Percentiles rank a stretch among this genome's conserved stretches.
These are phyloP conservation scores for Magnolia officinalis DNA, from an alignment of 164 flowering plant genomes.

Conservation along the genomic window DNA sequence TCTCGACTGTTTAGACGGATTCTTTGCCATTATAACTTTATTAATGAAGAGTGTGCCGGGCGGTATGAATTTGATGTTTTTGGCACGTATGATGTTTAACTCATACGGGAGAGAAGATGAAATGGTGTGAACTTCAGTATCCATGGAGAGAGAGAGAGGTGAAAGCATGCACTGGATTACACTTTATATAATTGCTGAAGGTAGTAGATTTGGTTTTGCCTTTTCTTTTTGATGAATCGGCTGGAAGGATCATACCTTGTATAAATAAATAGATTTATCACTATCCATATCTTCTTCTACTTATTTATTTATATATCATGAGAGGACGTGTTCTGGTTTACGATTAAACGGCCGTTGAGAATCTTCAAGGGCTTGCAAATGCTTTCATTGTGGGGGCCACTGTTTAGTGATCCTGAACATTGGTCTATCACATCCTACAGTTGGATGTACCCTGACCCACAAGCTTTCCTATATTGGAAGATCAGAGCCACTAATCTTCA, in stretches of 20 bases:
- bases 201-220: not conserved
- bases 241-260: not conserved
- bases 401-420: no score
- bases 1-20: slow-evolving; percentile 41
- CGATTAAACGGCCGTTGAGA: no score
- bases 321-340: no score
- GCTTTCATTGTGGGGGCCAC: no score
- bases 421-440: no score
- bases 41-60: slow-evolving; percentile 44
- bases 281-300: not conserved
- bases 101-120: slow-evolving; percentile 30
- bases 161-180: not conserved
- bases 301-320: not conserved
- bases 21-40: slow-evolving; percentile 36
- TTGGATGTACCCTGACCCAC: no score
- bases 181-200: not conserved
- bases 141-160: not conserved
- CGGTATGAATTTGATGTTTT: slow-evolving; percentile 35
- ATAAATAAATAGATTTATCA: not conserved
- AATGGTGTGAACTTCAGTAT: not conserved
- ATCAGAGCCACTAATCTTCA: no score
- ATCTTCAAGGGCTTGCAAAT: no score
- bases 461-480: no score
- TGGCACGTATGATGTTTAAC: slow-evolving; percentile 48
- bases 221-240: not conserved